Conservation (phyloP, 1,284 basidiomycete species). For the Cryptococcus sp. region DNA sequence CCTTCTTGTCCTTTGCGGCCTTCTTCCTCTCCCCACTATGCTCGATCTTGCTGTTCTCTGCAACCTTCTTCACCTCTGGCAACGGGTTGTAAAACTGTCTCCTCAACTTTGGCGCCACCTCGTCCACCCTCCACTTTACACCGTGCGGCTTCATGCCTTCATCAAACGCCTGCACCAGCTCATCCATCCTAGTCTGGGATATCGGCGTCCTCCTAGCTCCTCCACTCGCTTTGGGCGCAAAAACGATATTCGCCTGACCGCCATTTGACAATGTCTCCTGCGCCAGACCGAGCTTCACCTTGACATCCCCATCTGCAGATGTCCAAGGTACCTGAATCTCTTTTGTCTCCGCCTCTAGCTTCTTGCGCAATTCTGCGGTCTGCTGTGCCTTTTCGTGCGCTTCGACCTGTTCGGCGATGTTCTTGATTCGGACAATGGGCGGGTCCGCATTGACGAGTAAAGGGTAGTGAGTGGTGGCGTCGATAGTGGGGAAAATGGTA, state of each 20-base stretch:
- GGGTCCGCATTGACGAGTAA: neutral
- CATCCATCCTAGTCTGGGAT: conserved; percentile 39
- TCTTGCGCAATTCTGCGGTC: neutral
- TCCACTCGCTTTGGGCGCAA: conserved; percentile 20
- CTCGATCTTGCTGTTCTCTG: conserved; percentile 67
- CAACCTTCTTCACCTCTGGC: conserved; percentile 51
- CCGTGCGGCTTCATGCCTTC: conserved; percentile 70
- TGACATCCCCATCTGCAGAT: neutral
- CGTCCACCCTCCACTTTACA: conserved; percentile 80
- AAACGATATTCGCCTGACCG: conserved; percentile 39
- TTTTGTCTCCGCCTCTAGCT: neutral
- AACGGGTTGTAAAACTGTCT: conserved; percentile 71
- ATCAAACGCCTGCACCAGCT: conserved; percentile 52
- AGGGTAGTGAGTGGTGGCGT: neutral
- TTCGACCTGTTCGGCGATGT: neutral
- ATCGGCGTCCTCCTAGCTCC: neutral
- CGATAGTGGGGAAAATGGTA: neutral
- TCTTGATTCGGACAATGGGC: neutral
- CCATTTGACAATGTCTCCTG: conserved; percentile 30
- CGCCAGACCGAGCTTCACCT: conserved; percentile 15
- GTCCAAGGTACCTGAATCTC: neutral
- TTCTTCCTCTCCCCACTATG: conserved; percentile 82
- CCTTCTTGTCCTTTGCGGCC: conserved; percentile 58
- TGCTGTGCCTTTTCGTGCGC: neutral
- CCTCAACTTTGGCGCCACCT: conserved; percentile 60